A percentile compares a stretch with the other conserved stretches of the same genome.
These are phyloP conservation scores for Talaromyces atroroseus DNA, from an alignment of 2,329 filamentous ascomycete species.

Conservation along the genomic window DNA sequence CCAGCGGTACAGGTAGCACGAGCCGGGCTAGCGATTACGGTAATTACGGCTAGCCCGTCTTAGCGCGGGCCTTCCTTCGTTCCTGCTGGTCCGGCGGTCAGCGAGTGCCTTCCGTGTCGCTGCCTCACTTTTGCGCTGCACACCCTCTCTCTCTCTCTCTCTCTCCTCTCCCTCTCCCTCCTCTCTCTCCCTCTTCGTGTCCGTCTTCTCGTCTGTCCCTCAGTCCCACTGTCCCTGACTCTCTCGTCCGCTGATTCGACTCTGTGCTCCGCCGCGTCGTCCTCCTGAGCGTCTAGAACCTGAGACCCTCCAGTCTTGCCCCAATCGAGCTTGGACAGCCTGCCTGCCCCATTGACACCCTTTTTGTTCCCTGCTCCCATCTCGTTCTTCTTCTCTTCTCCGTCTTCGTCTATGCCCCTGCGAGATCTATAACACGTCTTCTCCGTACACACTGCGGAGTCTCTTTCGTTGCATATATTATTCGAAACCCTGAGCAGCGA, in stretches of 20 bases:
- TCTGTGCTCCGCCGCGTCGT: background rate
- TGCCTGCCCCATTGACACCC: too few relatives aligned
- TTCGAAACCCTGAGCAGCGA: background rate
- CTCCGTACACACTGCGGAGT: background rate
- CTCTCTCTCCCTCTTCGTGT: background rate
- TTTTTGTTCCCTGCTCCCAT: background rate
- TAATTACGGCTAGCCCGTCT: background rate
- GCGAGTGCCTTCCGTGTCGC: slow-evolving; percentile 31
- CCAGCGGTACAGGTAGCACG: background rate
- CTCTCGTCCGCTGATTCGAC: background rate
- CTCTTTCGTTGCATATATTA: background rate
- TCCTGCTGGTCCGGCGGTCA: slow-evolving; percentile 21
- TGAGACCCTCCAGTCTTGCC: background rate
- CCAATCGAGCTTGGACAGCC: background rate
- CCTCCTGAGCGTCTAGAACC: background rate
- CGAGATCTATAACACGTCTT: background rate
- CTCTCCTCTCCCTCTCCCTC: background rate
- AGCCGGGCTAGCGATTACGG: background rate
- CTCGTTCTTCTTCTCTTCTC: background rate
- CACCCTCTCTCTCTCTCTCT: background rate
- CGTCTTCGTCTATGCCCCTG: background rate
- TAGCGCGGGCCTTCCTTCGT: background rate
- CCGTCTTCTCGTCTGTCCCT: too few relatives aligned
- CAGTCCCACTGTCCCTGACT: background rate
- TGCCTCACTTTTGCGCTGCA: slow-evolving; percentile 29